These are phyloP conservation scores for Hawksworthiomyces lignivorus DNA, from an alignment of 2,329 filamentous ascomycete species.

Conservation along the genomic window DNA sequence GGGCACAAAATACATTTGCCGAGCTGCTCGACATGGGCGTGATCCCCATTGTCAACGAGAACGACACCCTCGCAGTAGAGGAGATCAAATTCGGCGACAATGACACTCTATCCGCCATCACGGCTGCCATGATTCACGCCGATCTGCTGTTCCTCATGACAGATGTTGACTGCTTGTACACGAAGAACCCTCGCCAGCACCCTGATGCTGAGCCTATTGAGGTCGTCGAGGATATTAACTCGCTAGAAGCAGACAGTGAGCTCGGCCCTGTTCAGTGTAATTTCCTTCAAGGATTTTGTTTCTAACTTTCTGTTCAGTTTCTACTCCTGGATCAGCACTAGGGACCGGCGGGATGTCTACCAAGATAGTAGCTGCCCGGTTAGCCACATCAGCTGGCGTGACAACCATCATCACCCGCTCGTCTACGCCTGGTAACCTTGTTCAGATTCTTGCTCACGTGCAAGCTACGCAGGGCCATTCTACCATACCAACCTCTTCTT, in stretches of 20 bases:
- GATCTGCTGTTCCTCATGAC: constrained; percentile 98
- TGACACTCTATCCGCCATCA: constrained; percentile 93
- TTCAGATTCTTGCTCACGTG: constrained; percentile 75
- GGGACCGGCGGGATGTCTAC: constrained; percentile 97
- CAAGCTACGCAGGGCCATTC: constrained; percentile 47
- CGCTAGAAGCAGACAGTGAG: constrained; percentile 70
- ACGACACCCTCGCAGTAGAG: constrained; percentile 90
- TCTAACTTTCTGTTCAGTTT: constrained; percentile 47
- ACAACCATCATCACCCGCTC: constrained; percentile 93
- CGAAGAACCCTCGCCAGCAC: constrained; percentile 83
- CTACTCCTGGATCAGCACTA: constrained; percentile 76
- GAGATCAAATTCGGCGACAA: constrained; percentile 99
- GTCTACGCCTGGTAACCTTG: constrained; percentile 87
- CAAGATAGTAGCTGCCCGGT: constrained; percentile 86
- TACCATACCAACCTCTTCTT: constrained; percentile 15
- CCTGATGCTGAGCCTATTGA: constrained; percentile 84
- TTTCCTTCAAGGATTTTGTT: too few relatives aligned
- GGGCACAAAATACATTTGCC: constrained; percentile 90
- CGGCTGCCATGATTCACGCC: constrained; percentile 92
- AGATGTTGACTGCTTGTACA: constrained; percentile 94
- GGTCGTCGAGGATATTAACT: constrained; percentile 80
- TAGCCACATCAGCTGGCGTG: constrained; percentile 90
- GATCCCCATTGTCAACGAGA: constrained; percentile 97
- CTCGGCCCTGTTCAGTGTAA: neutral
- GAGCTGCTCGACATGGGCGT: constrained; percentile 91